Percentiles rank a stretch among this genome's conserved stretches.
phyloP scores from a whole-genome alignment of 805 yeast genomes.

The Teunomyces aglyptinius region DNA sequence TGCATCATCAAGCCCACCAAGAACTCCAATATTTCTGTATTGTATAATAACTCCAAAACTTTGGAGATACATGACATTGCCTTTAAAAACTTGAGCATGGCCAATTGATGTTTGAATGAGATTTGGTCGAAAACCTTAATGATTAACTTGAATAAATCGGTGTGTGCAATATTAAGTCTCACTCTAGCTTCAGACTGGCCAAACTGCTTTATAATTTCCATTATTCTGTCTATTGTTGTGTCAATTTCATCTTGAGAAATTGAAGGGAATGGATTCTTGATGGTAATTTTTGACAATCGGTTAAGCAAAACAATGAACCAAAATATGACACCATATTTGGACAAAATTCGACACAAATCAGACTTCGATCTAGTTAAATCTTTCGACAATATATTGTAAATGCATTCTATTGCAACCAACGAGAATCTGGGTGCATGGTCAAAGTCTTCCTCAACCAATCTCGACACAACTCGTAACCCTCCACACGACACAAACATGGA shows the following conservation, averaged over 20 bases:
- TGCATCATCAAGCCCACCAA: constrained; percentile 32
- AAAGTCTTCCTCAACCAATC: constrained; percentile 47
- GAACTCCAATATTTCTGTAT: constrained; percentile 45
- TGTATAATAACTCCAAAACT: constrained; percentile 27
- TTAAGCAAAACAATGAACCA: constrained; percentile 43
- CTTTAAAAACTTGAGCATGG: constrained; percentile 45
- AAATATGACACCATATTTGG: constrained; percentile 41
- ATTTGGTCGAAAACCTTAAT: constrained; percentile 38
- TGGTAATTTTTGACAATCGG: constrained; percentile 23
- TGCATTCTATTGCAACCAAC: constrained; percentile 34
- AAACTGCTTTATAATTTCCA: constrained; percentile 40
- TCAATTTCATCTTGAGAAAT: constrained; percentile 5
- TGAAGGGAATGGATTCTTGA: constrained; percentile 4
- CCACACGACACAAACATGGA: constrained; percentile 46
- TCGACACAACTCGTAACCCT: constrained; percentile 42
- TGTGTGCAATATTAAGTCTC: constrained; percentile 34
- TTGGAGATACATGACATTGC: constrained; percentile 39
- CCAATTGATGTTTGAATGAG: constrained; percentile 30
- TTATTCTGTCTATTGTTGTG: constrained; percentile 25
- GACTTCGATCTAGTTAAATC: constrained; percentile 40
- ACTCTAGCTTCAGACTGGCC: constrained; percentile 49
- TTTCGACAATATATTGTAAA: constrained; percentile 33
- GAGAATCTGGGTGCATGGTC: constrained; percentile 38
- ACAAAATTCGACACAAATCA: constrained; percentile 40
- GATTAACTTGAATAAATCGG: constrained; percentile 41